A percentile compares a stretch with the other conserved stretches of the same genome.
Conservation (phyloP, 805 yeast genomes). For the Lachancea cidri region DNA sequence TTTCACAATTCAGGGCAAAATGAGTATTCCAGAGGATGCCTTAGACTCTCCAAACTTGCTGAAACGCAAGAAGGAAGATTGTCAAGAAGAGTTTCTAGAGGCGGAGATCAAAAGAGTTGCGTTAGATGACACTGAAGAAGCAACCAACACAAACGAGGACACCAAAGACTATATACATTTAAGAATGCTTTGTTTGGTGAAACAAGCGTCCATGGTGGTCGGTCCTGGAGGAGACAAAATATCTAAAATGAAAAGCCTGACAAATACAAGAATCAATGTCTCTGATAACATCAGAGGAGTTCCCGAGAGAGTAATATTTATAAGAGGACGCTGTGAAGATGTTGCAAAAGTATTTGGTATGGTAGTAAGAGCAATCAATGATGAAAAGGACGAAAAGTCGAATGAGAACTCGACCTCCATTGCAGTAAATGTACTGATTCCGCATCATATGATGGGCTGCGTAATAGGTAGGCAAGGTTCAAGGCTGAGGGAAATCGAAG, state of each 20-base stretch:
- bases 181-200: constrained; percentile 70
- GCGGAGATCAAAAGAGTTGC: constrained; percentile 64
- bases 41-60: constrained; percentile 31
- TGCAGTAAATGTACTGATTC: constrained; percentile 58
- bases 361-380: constrained; percentile 53
- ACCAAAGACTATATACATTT: constrained; percentile 62
- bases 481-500: constrained; percentile 75
- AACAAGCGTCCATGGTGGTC: constrained; percentile 69
- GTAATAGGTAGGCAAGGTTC: constrained; percentile 75
- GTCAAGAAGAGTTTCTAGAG: constrained; percentile 37
- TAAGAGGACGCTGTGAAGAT: constrained; percentile 68
- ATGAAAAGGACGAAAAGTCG: constrained; percentile 47
- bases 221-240: constrained; percentile 80
- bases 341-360: constrained; percentile 81
- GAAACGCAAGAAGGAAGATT: constrained; percentile 68
- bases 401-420: constrained; percentile 54
- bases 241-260: constrained; percentile 53
- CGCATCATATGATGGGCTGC: constrained; percentile 75
- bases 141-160: constrained; percentile 23
- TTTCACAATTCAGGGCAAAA: no score
- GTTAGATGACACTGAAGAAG: constrained; percentile 42
- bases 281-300: constrained; percentile 67
- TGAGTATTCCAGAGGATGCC: background rate
- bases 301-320: constrained; percentile 69
- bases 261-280: constrained; percentile 62